These are phyloP conservation scores for Solanum phureja DNA, from an alignment of 257 asterid species.

Conservation along the genomic window DNA sequence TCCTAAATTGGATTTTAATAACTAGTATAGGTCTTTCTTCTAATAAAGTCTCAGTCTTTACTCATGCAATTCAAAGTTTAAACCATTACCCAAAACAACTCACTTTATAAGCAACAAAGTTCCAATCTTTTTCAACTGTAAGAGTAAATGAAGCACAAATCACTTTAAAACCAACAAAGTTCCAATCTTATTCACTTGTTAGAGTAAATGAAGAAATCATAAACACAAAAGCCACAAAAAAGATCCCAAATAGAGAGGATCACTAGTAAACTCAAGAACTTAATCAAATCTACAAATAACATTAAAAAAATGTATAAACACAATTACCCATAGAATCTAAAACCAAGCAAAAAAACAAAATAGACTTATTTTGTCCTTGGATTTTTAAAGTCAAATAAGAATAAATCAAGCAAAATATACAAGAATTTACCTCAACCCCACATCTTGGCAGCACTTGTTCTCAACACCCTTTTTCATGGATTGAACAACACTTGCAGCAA, in stretches of 20 bases:
- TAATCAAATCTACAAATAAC: conserved; percentile 11
- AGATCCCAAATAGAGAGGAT: conserved; percentile 4
- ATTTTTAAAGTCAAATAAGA: conserved; percentile 40
- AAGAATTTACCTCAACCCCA: conserved; percentile 69
- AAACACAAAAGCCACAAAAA: not conserved
- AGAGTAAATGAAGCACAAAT: not conserved
- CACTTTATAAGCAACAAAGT: not conserved
- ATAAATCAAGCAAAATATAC: conserved; percentile 25
- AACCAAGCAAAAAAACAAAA: conserved; percentile 5
- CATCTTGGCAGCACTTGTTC: conserved; percentile 44
- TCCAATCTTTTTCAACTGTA: not conserved
- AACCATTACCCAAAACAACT: not conserved
- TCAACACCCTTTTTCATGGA: not conserved
- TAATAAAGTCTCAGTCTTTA: not conserved
- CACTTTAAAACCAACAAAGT: conserved; percentile 1
- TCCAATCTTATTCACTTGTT: conserved; percentile 1
- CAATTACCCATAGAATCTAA: conserved; percentile 9
- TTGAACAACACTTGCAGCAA: conserved; percentile 16
- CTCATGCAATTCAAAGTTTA: not conserved
- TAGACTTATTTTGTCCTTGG: not conserved
- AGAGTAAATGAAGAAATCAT: not conserved
- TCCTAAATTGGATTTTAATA: not conserved
- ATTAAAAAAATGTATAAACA: conserved; percentile 21
- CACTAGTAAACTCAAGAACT: conserved; percentile 8
- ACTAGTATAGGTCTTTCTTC: not conserved